Percentiles rank a stretch among this genome's conserved stretches.
Evolutionary conservation across 2,329 filamentous ascomycete genomes (phyloP).

Genomic region (Colletotrichum viniferum): DNA sequence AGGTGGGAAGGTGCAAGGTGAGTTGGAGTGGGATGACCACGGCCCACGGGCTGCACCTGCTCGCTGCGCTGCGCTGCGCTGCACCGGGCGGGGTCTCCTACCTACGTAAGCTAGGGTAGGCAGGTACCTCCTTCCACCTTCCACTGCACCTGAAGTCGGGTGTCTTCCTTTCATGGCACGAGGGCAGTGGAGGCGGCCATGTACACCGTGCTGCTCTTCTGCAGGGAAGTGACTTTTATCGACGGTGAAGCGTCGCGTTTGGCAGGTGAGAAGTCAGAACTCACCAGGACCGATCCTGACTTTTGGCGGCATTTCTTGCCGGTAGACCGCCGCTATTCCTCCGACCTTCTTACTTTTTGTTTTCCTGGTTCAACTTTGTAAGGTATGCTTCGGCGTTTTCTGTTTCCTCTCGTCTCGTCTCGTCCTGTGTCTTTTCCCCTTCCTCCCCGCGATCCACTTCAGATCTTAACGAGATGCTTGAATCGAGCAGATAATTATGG

Average conservation of each 20-base stretch:
- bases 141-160: background rate
- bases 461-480: conserved; percentile 22
- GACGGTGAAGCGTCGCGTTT: background rate
- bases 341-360: background rate
- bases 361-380: background rate
- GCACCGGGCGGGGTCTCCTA: background rate
- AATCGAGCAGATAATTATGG: conserved; percentile 16
- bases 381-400: background rate
- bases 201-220: background rate
- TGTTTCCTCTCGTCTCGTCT: background rate
- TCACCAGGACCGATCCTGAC: background rate
- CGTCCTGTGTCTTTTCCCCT: background rate
- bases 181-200: background rate
- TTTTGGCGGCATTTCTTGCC: background rate
- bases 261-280: conserved; percentile 2
- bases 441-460: conserved; percentile 17
- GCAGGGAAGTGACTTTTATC: conserved; percentile 1
- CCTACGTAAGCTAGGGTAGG: background rate
- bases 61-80: background rate
- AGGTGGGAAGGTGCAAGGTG: background rate
- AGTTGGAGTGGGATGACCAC: conserved; percentile 4
- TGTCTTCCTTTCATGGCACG: background rate
- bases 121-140: background rate
- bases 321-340: conserved; percentile 2
- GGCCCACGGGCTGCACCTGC: background rate